Base-by-base conservation (phyloP, 2,329 filamentous ascomycete species). In the Fusarium anthophilum region DNA sequence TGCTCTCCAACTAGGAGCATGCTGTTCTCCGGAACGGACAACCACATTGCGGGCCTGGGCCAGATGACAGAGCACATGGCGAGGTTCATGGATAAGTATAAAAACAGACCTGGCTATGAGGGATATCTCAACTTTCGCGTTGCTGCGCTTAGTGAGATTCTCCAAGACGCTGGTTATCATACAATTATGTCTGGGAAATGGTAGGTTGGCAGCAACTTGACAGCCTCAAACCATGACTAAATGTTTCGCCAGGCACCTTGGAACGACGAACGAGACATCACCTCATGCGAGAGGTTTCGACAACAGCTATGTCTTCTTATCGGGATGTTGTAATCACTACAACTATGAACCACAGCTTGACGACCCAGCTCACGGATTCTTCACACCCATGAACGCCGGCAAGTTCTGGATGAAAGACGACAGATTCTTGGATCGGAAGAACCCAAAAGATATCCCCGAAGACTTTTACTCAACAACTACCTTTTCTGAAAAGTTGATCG, bases 1-100 rank as follows among this genome's bases (percentile, higher is more conserved):
- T 91, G 88, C 78, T 89, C 88, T 60, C 89, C 89, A 9, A 88
- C 87, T 8, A 80, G 88, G 45, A 84, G 87, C 48, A 90, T 91
- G 89, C 84, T 91, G 66, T 86, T 90, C 82, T 89, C 87, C 1
- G 89, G 89, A 13, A 90, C 88, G 2, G 87, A 90, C 69, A 85
- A 89, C 72, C 87, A 87, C 66, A 87, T 87, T 57, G 85, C 85
- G 9, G 84, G 88, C 2, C 80, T 90, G 2, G 89, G 88, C 1
- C 88, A 88, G 67, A 80, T 90, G 74, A 85, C 86, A 53, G 87
- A 90, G 80, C 48, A 62, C 26, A 61, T 64, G 37, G 38, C 55
- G 15, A 61, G 55, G 30, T 61, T 51, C 30, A 50, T 51, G 37
- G 38, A 51, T 37, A 35, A 20, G 24, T 51, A 64, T 26, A 43